These are phyloP conservation scores for Emergomyces pasteurianus DNA, from an alignment of 2,329 filamentous ascomycete species.

Conservation along the genomic window DNA sequence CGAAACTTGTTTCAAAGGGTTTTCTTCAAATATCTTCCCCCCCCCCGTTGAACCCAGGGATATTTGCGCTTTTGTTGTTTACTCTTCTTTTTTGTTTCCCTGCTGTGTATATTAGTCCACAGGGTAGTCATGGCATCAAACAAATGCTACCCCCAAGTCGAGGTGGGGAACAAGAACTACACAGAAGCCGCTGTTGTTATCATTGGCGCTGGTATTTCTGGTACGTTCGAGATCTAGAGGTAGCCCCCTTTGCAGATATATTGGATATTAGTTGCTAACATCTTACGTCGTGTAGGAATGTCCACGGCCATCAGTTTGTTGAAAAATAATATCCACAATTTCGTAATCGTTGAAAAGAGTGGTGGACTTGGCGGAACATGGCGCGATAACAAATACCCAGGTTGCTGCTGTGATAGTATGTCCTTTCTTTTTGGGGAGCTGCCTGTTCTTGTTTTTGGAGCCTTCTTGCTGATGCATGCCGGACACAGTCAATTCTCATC, in stretches of 20 bases:
- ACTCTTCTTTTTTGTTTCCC: background rate
- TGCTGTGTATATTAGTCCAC: background rate
- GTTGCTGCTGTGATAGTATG: constrained; percentile 41
- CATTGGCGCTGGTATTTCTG: constrained; percentile 44
- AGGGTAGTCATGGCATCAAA: background rate
- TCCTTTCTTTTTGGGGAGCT: background rate
- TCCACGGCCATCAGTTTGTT: constrained; percentile 48
- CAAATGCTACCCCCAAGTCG: background rate
- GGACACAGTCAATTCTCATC: constrained; percentile 36
- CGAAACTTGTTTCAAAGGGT: background rate
- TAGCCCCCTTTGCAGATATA: background rate
- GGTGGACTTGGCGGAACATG: constrained; percentile 43
- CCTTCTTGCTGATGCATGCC: constrained; percentile 17
- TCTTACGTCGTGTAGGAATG: constrained; percentile 28
- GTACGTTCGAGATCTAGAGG: constrained; percentile 16
- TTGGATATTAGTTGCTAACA: background rate
- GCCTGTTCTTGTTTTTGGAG: background rate
- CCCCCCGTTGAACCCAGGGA: background rate
- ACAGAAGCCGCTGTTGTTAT: constrained; percentile 45
- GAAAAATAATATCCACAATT: constrained; percentile 38
- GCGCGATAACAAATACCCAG: constrained; percentile 47
- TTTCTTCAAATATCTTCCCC: background rate
- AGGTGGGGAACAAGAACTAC: constrained; percentile 36
- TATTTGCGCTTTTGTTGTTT: too few species aligned
- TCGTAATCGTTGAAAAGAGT: constrained; percentile 46